Evolutionary conservation across 306 rosid species (phyloP).

Genomic region (Lupinus albus): DNA sequence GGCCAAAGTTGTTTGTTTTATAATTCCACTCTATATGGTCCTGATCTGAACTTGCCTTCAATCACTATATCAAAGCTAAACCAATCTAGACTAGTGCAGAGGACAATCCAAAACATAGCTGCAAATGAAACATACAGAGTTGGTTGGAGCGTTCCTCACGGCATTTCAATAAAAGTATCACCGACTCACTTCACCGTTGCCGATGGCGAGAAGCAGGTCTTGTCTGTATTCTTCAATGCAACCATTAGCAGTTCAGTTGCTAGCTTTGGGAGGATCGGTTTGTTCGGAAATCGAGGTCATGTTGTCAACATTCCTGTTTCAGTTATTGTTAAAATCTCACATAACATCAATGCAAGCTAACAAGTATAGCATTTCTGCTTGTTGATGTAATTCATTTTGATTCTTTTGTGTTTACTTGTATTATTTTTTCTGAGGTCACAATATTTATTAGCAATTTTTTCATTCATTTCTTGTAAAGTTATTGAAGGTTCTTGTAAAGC

Average conservation of each 20-base stretch:
- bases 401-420: constrained; percentile 8
- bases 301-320: constrained; percentile 76
- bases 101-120: constrained; percentile 66
- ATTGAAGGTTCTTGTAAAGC: constrained; percentile 41
- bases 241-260: constrained; percentile 58
- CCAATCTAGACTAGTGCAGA: constrained; percentile 63
- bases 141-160: constrained; percentile 83
- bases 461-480: constrained; percentile 64
- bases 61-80: constrained; percentile 78
- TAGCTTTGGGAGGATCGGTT: constrained; percentile 89
- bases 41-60: constrained; percentile 90
- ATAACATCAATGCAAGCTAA: constrained; percentile 45
- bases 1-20: constrained; percentile 63
- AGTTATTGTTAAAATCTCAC: constrained; percentile 55
- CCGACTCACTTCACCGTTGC: constrained; percentile 64
- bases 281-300: constrained; percentile 87
- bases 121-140: constrained; percentile 70
- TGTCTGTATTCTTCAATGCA: constrained; percentile 65
- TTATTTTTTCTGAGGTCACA: background rate
- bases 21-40: constrained; percentile 56
- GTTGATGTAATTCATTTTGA: constrained; percentile 14
- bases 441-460: constrained; percentile 59
- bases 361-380: constrained; percentile 1
- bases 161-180: constrained; percentile 71
- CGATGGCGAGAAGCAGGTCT: constrained; percentile 60